Base-by-base conservation (phyloP, 2,329 filamentous ascomycete species). In the Colletotrichum gloeosporioides region DNA sequence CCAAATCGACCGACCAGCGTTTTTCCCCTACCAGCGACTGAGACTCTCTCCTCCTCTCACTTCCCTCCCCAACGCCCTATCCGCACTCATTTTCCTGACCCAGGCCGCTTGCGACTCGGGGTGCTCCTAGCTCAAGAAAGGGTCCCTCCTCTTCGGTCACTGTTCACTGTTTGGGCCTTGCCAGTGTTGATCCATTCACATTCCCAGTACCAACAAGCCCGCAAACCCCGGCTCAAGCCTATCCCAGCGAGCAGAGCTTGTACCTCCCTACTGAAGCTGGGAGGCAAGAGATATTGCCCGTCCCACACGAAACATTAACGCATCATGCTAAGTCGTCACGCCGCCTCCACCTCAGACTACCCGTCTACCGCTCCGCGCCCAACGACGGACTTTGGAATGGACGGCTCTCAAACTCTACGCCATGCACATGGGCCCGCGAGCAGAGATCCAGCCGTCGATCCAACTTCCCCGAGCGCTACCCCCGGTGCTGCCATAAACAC, bases 241-340 rank as follows among this genome's bases (percentile, higher is more conserved):
- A 67, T 74, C 31, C 65, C 64, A 64, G 57, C 69, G 34, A 73
- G 63, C 73, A 63, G 27, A 49, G 68, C 59, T 29, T 61, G 39
- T 36, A 61, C 62, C n/a, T 53, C 39, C 71, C 59, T 74, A 64
- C 64, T 69, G 55, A 67, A 64, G 70, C 22, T 34, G 63, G 32
- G 34, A 70, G 67, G 34, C 53, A 62, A 67, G 49, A 71, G 53
- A 77, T 75, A 76, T 73, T 77, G 78, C 78, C 79, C 78, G 80
- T 79, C 71, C 77, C 77, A 75, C 77, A 80, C 82, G 80, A 84
- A 84, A 83, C 83, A 81, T 83, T 84, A 85, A 82, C 78, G 76
- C 81, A 80, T 82, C 79, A 85, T 86, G 84, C 83, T 84, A 84
- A 82, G 81, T 77, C 78, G 78, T 77, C 78, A 74, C 70, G 74